phyloP scores from a whole-genome alignment of 352 stramenopile species.

The Globisporangium cederbergense region DNA sequence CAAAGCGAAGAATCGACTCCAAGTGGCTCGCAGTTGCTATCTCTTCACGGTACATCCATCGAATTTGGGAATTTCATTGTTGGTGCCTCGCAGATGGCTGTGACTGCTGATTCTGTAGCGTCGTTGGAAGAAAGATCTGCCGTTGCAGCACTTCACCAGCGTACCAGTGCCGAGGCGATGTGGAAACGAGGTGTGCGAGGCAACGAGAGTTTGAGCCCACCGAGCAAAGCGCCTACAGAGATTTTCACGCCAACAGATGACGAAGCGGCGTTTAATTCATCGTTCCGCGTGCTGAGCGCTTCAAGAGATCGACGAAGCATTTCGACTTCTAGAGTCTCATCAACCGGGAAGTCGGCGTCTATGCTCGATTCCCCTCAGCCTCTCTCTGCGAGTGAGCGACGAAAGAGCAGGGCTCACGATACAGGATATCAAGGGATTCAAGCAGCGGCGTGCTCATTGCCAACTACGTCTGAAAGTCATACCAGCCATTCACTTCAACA shows the following conservation, averaged over 20 bases:
- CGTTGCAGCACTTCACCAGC: background rate
- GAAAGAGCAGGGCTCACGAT: background rate
- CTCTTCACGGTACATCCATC: slow-evolving; percentile 24
- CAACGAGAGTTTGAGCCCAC: background rate
- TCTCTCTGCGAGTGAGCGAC: background rate
- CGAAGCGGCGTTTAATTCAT: slow-evolving; percentile 27
- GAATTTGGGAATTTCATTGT: slow-evolving; percentile 41
- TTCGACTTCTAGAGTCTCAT: slow-evolving; percentile 8
- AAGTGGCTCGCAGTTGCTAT: slow-evolving; percentile 13
- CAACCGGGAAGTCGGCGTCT: background rate
- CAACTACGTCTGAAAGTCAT: background rate
- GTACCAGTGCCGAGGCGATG: slow-evolving; percentile 29
- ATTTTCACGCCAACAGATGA: slow-evolving; percentile 28
- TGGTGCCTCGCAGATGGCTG: background rate
- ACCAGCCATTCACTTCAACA: background rate
- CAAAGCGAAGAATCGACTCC: background rate
- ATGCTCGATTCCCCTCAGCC: background rate
- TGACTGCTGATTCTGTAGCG: background rate
- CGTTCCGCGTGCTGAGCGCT: slow-evolving; percentile 32
- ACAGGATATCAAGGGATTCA: background rate
- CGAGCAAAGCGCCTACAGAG: slow-evolving; percentile 13
- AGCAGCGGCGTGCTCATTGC: background rate
- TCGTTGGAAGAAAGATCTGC: background rate
- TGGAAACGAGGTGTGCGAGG: slow-evolving; percentile 42
- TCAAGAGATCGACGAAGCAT: slow-evolving; percentile 16